phyloP scores from a whole-genome alignment of 2,329 filamentous ascomycete species.

The Hansfordia pulvinata region DNA sequence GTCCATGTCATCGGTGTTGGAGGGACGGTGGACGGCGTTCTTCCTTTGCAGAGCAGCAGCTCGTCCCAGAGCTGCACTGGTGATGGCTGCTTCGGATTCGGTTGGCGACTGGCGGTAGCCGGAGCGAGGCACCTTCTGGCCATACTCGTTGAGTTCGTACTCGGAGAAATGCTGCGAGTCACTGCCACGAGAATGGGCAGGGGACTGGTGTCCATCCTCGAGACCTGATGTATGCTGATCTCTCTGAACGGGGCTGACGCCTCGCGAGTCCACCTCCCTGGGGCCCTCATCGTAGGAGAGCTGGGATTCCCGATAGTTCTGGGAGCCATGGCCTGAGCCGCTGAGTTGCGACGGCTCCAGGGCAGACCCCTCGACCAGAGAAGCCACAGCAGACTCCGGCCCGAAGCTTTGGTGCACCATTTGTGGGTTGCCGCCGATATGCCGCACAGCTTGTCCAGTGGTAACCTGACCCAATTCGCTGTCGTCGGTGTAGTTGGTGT shows the following conservation, averaged over 20 bases:
- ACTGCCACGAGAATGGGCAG: conserved; percentile 15
- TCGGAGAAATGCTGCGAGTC: conserved; percentile 34
- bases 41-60: conserved; percentile 37
- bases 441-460: conserved; percentile 57
- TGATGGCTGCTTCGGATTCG: conserved; percentile 42
- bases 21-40: conserved; percentile 25
- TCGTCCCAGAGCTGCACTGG: conserved; percentile 35
- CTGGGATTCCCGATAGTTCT: conserved; percentile 26
- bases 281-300: conserved; percentile 3
- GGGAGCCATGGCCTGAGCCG: conserved; percentile 35
- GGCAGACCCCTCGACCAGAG: conserved; percentile 64
- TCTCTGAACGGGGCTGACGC: conserved; percentile 22
- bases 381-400: conserved; percentile 84
- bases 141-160: conserved; percentile 45
- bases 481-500: conserved; percentile 34
- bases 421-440: conserved; percentile 59
- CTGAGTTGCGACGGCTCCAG: conserved; percentile 56
- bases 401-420: conserved; percentile 59
- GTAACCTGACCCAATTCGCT: conserved; percentile 46
- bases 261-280: conserved; percentile 12
- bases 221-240: conserved; percentile 19
- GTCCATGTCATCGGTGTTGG: conserved; percentile 19
- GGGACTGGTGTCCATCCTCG: conserved; percentile 26
- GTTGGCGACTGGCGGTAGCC: conserved; percentile 37
- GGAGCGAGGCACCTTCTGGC: conserved; percentile 35